Evolutionary conservation across 176 grass and related monocot species (phyloP).

Genomic region (Bolboschoenus planiculmis): DNA sequence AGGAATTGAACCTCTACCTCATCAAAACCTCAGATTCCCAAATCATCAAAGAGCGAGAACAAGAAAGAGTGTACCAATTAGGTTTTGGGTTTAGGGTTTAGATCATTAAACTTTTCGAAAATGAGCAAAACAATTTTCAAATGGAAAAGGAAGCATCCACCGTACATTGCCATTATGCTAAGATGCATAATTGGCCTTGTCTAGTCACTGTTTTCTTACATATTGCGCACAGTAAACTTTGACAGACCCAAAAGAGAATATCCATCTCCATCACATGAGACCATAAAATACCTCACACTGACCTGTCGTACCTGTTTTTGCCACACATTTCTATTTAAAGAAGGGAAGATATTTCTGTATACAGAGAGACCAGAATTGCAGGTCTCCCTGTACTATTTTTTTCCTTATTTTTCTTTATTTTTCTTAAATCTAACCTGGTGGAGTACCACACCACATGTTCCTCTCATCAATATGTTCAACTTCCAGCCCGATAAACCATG

Average conservation of each 20-base stretch:
- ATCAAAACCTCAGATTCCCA: too few species aligned
- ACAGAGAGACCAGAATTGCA: background rate
- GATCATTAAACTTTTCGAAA: too few species aligned
- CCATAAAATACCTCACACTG: background rate
- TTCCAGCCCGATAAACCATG: conserved; percentile 93
- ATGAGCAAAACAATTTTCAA: too few species aligned
- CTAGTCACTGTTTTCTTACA: too few species aligned
- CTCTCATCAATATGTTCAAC: conserved; percentile 85
- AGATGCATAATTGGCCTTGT: too few species aligned
- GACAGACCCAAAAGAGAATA: background rate
- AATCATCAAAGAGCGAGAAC: too few species aligned
- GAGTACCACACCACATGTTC: conserved; percentile 84
- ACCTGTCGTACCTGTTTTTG: background rate
- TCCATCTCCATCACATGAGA: background rate
- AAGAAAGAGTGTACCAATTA: too few species aligned
- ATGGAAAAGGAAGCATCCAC: too few species aligned
- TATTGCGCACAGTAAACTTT: too few species aligned
- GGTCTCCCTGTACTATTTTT: background rate
- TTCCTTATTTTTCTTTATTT: background rate
- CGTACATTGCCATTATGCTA: too few species aligned
- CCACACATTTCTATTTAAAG: background rate
- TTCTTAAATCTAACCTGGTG: conserved; percentile 43
- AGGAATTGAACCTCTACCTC: too few species aligned
- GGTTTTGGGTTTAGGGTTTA: too few species aligned
- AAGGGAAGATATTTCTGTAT: background rate